Conservation (phyloP, 1,284 basidiomycete genomes). For the Ceratobasidium theobromae region DNA sequence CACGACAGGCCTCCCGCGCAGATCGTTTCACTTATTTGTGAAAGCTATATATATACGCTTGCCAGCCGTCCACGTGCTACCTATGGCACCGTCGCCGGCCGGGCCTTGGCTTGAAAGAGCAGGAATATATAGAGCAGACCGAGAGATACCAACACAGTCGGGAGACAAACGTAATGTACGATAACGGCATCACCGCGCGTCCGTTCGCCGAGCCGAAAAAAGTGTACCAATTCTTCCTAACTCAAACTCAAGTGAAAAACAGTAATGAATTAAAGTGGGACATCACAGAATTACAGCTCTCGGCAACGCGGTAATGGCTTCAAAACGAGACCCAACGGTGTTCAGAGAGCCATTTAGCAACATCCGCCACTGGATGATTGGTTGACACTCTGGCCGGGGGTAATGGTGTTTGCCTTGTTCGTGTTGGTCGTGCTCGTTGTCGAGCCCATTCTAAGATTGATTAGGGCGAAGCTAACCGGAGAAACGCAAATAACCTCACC, state of each 20-base stretch:
- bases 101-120: not conserved
- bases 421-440: constrained; percentile 63
- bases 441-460: constrained; percentile 58
- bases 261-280: constrained; percentile 20
- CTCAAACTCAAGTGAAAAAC: constrained; percentile 11
- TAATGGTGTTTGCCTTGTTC: constrained; percentile 68
- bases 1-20: too few species aligned
- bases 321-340: not conserved
- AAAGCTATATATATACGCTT: too few species aligned
- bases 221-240: constrained; percentile 28
- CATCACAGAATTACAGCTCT: constrained; percentile 26
- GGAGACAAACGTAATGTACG: constrained; percentile 1
- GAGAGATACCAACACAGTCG: constrained; percentile 12
- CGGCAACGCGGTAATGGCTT: not conserved
- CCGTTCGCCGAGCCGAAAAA: too few species aligned
- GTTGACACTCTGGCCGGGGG: constrained; percentile 74
- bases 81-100: not conserved
- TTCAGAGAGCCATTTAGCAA: constrained; percentile 53
- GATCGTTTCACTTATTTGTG: too few species aligned
- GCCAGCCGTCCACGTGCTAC: too few species aligned
- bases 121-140: constrained; percentile 5
- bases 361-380: constrained; percentile 73
- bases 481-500: constrained; percentile 50
- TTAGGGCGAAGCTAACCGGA: not conserved
- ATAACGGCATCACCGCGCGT: too few species aligned